These are phyloP conservation scores for Blepharisma stoltei DNA, from an alignment of 73 alveolate species.

Conservation along the genomic window DNA sequence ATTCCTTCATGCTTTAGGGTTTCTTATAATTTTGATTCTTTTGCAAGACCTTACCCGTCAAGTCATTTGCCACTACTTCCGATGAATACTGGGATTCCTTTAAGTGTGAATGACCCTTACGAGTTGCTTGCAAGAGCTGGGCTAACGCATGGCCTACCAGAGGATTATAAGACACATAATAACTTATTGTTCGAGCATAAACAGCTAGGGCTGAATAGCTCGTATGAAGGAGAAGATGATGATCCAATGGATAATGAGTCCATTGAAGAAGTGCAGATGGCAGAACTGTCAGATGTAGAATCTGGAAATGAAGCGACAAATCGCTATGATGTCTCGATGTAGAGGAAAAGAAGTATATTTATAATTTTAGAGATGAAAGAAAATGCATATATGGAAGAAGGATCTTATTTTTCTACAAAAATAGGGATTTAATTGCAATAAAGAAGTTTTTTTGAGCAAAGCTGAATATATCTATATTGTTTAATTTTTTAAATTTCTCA, in stretches of 20 bases:
- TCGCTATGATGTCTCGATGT: neutral
- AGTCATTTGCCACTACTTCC: constrained; percentile 3
- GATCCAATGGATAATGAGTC: neutral
- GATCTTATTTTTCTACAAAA: too few species aligned
- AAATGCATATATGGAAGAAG: too few species aligned
- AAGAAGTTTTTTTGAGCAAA: too few species aligned
- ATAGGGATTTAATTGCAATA: too few species aligned
- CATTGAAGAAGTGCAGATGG: constrained; percentile 26
- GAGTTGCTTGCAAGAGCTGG: constrained; percentile 9
- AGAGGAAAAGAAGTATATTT: too few species aligned
- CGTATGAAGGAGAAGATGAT: constrained; percentile 27
- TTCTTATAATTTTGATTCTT: neutral
- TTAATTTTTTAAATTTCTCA: too few species aligned
- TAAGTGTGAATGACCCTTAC: constrained; percentile 9
- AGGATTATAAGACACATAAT: neutral
- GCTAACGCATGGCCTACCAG: neutral
- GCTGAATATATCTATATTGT: too few species aligned
- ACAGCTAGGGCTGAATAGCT: constrained; percentile 16
- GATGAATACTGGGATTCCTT: constrained; percentile 23
- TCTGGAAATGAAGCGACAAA: constrained; percentile 1
- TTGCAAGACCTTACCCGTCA: neutral
- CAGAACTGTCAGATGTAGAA: neutral
- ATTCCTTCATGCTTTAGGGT: constrained; percentile 30
- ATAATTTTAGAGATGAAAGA: too few species aligned
- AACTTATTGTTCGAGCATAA: constrained; percentile 15